Evolutionary conservation across 495 filamentous ascomycete species (phyloP).

Genomic region (Neurospora africana): DNA sequence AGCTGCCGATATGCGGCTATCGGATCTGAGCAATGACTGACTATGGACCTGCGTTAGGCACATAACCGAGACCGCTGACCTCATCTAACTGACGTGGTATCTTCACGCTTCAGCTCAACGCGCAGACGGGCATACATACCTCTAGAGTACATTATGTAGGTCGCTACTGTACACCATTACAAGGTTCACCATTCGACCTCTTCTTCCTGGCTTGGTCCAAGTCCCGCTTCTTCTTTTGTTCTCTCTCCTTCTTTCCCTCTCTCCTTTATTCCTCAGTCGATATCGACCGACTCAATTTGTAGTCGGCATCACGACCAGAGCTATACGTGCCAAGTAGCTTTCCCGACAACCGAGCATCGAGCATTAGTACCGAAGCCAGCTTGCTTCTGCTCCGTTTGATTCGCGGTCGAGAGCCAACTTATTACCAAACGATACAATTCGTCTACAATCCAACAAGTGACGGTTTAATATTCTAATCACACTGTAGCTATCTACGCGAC

Average conservation of each 20-base stretch:
- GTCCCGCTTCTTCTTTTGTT: background rate
- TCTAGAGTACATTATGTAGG: background rate
- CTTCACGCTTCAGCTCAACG: background rate
- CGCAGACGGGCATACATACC: too few species aligned
- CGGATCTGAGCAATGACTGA: background rate
- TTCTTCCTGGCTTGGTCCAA: background rate
- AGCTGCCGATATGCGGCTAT: background rate
- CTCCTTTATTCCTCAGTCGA: background rate
- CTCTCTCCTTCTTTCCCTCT: background rate
- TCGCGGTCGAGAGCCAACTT: background rate
- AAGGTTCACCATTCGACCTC: background rate
- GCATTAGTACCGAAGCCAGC: background rate
- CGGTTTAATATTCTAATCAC: background rate
- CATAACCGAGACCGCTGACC: background rate
- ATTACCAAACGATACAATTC: background rate
- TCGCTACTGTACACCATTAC: background rate
- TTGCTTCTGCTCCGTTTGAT: background rate
- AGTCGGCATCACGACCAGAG: background rate
- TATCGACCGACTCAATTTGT: background rate
- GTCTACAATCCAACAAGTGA: background rate
- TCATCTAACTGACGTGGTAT: background rate
- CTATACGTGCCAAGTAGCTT: background rate
- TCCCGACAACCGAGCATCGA: background rate
- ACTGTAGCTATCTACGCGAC: background rate
- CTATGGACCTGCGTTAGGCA: background rate